Evolutionary conservation across 116 monocot species (phyloP), one percentile per base, ranked within the genome.

Genomic region (Papilionanthe hybrid): DNA sequence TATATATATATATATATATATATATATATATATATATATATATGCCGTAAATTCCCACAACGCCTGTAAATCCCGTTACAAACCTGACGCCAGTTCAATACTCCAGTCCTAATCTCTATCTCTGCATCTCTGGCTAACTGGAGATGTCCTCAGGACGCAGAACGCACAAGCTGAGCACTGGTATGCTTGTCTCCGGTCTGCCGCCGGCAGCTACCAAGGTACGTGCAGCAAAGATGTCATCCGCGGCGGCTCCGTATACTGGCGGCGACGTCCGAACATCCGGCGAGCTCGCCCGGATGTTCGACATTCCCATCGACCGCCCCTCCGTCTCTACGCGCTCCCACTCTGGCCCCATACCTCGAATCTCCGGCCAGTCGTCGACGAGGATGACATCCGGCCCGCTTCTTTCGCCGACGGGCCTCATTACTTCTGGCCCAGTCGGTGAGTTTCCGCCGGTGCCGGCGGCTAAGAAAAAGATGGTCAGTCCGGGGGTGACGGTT

Each of bases 141-240:
- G 23, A 27, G 65, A 65, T 65, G 65, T 53, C 53, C 53, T 65
- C 65, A 13, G 65, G 65, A 65, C 65, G 65, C n/a, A 65, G 27
- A 65, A 23, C 65, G 77, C 87, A 87, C 81, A 85, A 90, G 83
- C 82, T 90, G 7, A 80, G 85, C 76, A 83, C 74, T 45, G 89
- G 89, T 5, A 44, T 89, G 81, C 79, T 80, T 19, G 82, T 89
- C 67, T 89, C 89, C 29, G 89, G 86, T 72, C 79, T 69, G 69
- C 89, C 89, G 57, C 79, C 57, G 58, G 69, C 78, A 0, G 42
- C 67, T 57, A 28, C 79, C 15, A 84, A 72, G 55, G 84, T 79
- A 48, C 83, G 83, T 43, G 65, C 55, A 1, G 78, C 56, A 48
- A 57, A 58, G 29, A 28, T 73, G 67, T 45, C 72, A 17, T 78